Percentiles rank a stretch among this genome's conserved stretches.
Evolutionary conservation across 495 filamentous ascomycete species (phyloP).

Genomic region (Aspergillus campestris): DNA sequence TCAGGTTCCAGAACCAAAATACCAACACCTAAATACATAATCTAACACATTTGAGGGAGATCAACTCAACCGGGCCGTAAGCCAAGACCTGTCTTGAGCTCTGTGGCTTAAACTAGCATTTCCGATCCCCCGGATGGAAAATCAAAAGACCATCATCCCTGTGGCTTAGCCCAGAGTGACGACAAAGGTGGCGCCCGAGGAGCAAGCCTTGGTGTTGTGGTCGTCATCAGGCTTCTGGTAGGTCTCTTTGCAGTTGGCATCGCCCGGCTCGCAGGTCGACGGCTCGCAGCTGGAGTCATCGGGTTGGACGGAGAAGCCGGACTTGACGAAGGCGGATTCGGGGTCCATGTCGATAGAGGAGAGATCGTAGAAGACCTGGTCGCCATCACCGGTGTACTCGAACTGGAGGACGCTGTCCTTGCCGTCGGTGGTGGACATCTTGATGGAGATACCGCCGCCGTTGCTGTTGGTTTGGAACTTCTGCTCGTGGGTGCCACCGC

Average conservation of each 20-base stretch:
- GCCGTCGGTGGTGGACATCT: constrained; percentile 24
- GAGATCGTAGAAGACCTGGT: constrained; percentile 23
- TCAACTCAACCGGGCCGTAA: no score
- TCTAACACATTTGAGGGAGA: no score
- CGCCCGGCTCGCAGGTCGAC: constrained; percentile 24
- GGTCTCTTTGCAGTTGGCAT: constrained; percentile 22
- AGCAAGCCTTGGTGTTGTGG: constrained; percentile 20
- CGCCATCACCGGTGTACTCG: constrained; percentile 18
- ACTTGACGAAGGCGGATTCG: constrained; percentile 19
- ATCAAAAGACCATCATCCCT: no score
- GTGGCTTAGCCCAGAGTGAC: constrained; percentile 12
- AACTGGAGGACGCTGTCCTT: constrained; percentile 27
- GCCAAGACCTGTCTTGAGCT: no score
- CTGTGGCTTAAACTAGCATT: no score
- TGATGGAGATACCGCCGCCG: constrained; percentile 36
- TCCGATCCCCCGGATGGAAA: no score
- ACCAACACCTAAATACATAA: no score
- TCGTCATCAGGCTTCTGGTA: constrained; percentile 33
- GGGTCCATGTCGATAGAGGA: constrained; percentile 31
- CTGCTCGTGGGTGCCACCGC: constrained; percentile 22
- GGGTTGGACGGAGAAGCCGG: constrained; percentile 26
- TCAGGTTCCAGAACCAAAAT: no score
- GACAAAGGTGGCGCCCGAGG: constrained; percentile 11
- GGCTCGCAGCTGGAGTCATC: constrained; percentile 21
- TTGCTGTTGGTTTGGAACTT: constrained; percentile 26